Conservation (phyloP, 225 moss, liverwort and hornwort species). For the Pseudisothecium myosuroides region DNA sequence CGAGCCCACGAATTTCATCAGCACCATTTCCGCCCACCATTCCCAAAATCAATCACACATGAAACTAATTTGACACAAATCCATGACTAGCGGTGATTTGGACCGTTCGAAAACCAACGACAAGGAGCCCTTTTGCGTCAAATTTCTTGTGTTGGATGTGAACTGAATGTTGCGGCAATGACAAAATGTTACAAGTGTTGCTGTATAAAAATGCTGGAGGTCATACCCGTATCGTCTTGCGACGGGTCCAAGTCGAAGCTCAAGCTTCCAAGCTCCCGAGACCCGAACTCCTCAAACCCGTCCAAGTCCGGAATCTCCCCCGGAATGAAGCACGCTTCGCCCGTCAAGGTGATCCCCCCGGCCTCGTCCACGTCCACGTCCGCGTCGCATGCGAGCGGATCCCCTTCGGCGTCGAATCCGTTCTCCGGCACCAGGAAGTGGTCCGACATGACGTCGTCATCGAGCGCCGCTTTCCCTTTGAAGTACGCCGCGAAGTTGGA, state of each 20-base stretch:
- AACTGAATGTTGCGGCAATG: not conserved
- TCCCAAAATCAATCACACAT: not conserved
- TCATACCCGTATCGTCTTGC: slow-evolving; percentile 5
- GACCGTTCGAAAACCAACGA: not conserved
- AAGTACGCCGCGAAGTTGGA: slow-evolving; percentile 21
- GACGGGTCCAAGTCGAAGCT: slow-evolving; percentile 13
- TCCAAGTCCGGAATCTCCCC: slow-evolving; percentile 29
- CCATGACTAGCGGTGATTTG: not conserved
- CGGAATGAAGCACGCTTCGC: slow-evolving; percentile 19
- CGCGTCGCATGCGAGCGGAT: slow-evolving; percentile 1
- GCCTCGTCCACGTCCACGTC: not conserved
- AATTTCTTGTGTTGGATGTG: not conserved
- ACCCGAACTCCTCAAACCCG: slow-evolving; percentile 22
- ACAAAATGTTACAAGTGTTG: too few species aligned
- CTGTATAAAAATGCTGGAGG: not conserved
- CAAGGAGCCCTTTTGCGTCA: not conserved
- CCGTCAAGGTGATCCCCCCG: not conserved
- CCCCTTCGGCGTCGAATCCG: slow-evolving; percentile 1
- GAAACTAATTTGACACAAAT: not conserved
- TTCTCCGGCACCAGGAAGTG: slow-evolving; percentile 19
- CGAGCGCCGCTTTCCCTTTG: slow-evolving; percentile 29
- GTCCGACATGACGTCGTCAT: slow-evolving; percentile 17
- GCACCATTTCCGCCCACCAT: not conserved
- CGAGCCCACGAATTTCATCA: not conserved
- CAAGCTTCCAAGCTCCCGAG: slow-evolving; percentile 14